These are phyloP conservation scores for Priceomyces melissophilus DNA, from an alignment of 805 yeast genomes.

Conservation along the genomic window DNA sequence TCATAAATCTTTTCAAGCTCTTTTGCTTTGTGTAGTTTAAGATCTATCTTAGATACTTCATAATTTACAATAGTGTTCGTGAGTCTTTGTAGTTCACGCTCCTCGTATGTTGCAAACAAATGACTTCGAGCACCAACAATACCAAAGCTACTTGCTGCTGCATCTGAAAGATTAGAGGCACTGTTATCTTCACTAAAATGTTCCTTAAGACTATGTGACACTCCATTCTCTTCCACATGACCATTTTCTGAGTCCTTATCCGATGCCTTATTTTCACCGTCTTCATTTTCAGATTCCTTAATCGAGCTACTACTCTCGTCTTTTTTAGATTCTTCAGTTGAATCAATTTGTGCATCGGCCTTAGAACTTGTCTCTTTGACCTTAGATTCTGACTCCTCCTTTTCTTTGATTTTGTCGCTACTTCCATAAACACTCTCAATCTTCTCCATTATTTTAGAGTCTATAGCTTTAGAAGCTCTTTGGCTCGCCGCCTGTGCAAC, in stretches of 20 bases:
- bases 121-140: constrained; percentile 76
- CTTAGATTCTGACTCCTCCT: constrained; percentile 2
- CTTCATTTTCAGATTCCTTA: constrained; percentile 4
- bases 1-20: constrained; percentile 65
- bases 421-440: constrained; percentile 29
- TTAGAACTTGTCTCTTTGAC: constrained; percentile 4
- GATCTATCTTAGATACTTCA: constrained; percentile 59
- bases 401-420: constrained; percentile 6
- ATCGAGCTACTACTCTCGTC: constrained; percentile 9
- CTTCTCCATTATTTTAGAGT: constrained; percentile 39
- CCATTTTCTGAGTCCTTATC: background rate
- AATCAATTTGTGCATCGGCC: constrained; percentile 12
- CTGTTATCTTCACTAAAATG: constrained; percentile 2
- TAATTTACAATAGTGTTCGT: constrained; percentile 57
- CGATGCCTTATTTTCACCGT: background rate
- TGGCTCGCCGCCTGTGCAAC: constrained; percentile 79
- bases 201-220: constrained; percentile 1
- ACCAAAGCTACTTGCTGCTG: constrained; percentile 69
- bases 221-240: background rate
- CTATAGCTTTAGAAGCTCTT: constrained; percentile 53
- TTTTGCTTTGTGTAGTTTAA: constrained; percentile 57
- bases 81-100: constrained; percentile 65
- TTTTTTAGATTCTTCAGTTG: constrained; percentile 4
- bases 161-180: constrained; percentile 46
- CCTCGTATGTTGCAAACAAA: constrained; percentile 76